These are phyloP conservation scores for Ophiostoma sp. DNA, from an alignment of 2,329 filamentous ascomycete species.

Conservation along the genomic window DNA sequence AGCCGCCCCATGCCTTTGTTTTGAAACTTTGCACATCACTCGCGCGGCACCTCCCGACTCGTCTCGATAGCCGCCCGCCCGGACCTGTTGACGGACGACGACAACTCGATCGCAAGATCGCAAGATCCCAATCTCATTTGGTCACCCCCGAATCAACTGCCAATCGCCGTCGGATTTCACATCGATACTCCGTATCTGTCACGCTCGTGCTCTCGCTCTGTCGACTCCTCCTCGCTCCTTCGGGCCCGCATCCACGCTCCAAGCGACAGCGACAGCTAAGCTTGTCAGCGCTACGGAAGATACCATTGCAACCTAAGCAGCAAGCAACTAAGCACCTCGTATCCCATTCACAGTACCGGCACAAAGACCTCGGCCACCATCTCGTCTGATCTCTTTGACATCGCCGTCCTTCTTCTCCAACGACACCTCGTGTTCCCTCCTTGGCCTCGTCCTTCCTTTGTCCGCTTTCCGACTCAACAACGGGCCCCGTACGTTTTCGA, in stretches of 20 bases:
- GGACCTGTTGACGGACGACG: not conserved
- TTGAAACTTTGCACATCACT: constrained; percentile 9
- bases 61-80: not conserved
- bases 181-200: not conserved
- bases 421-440: not conserved
- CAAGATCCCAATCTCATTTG: not conserved
- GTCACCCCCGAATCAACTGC: no score
- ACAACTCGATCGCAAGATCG: not conserved
- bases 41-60: not conserved
- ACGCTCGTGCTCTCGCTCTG: no score
- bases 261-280: not conserved
- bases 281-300: constrained; percentile 3
- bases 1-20: constrained; percentile 1
- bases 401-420: not conserved
- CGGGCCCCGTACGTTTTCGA: not conserved
- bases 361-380: not conserved
- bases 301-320: not conserved
- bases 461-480: not conserved
- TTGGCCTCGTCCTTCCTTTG: not conserved
- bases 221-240: not conserved
- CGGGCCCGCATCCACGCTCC: constrained; percentile 3
- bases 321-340: not conserved
- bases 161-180: no score
- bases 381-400: not conserved
- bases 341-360: not conserved